These are phyloP conservation scores for Tolypocladium amazonense DNA, from an alignment of 2,329 filamentous ascomycete genomes.

Conservation along the genomic window DNA sequence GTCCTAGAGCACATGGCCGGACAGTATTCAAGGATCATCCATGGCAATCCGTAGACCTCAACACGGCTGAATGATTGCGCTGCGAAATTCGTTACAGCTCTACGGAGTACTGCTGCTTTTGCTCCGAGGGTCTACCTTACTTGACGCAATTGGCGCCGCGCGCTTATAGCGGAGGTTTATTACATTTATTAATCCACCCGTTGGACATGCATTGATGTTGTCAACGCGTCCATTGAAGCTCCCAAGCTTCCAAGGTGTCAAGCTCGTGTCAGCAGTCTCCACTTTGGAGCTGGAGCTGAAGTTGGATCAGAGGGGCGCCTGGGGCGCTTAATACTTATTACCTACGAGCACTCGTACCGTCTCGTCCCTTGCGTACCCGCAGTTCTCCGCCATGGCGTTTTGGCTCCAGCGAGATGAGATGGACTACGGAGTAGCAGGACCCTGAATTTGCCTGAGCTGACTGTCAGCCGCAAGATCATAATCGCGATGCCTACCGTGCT, in stretches of 20 bases:
- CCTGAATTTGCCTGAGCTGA: neutral
- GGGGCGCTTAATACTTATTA: neutral
- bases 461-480: neutral
- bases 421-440: neutral
- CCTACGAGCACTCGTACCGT: too few relatives aligned
- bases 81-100: neutral
- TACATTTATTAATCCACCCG: neutral
- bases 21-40: neutral
- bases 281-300: neutral
- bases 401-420: neutral
- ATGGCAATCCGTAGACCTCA: neutral
- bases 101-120: too few relatives aligned
- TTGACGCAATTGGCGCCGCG: neutral
- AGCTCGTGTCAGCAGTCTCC: neutral
- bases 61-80: neutral
- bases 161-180: neutral
- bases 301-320: neutral
- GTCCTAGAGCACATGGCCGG: neutral
- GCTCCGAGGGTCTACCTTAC: neutral
- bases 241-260: neutral
- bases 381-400: neutral
- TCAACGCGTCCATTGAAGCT: neutral
- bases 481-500: neutral
- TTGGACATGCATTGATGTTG: neutral
- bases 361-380: neutral